Evolutionary conservation across 306 rosid genomes (phyloP).

Genomic region (Dryas alaskensis): DNA sequence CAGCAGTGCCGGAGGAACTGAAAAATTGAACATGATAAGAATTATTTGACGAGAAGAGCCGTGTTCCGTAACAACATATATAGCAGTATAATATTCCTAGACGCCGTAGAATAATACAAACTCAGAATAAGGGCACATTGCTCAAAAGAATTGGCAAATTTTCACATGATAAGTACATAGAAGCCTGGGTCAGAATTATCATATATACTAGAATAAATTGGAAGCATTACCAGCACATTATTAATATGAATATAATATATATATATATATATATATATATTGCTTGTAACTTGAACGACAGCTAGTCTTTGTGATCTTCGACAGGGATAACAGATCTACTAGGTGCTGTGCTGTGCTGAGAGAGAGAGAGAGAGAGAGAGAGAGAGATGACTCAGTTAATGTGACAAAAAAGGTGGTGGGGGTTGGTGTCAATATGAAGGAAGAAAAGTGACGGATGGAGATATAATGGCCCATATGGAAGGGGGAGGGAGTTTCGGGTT

Average conservation of each 20-base stretch:
- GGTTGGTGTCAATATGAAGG: constrained; percentile 17
- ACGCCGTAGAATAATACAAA: not conserved
- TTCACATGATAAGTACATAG: constrained; percentile 1
- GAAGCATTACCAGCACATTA: not conserved
- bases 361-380: constrained; percentile 9
- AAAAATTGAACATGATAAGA: too few relatives aligned
- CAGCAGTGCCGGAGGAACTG: too few relatives aligned
- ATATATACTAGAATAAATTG: not conserved
- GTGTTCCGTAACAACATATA: too few relatives aligned
- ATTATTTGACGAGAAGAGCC: not conserved
- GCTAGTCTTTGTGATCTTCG: constrained; percentile 15
- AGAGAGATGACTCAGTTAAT: not conserved
- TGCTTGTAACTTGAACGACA: constrained; percentile 24
- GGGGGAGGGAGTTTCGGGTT: constrained; percentile 10
- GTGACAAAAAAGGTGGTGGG: not conserved
- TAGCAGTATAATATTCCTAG: not conserved
- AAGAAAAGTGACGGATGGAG: constrained; percentile 22
- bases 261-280: not conserved
- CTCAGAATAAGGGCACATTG: constrained; percentile 6
- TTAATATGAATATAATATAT: not conserved
- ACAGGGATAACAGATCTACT: constrained; percentile 20
- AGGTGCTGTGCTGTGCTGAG: not conserved
- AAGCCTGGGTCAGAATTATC: constrained; percentile 4
- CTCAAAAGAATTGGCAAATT: constrained; percentile 2
- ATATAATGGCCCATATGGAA: not conserved